A percentile compares a stretch with the other conserved stretches of the same genome.
These are phyloP conservation scores for Canavalia gladiata DNA, from an alignment of 306 rosid species.

Conservation along the genomic window DNA sequence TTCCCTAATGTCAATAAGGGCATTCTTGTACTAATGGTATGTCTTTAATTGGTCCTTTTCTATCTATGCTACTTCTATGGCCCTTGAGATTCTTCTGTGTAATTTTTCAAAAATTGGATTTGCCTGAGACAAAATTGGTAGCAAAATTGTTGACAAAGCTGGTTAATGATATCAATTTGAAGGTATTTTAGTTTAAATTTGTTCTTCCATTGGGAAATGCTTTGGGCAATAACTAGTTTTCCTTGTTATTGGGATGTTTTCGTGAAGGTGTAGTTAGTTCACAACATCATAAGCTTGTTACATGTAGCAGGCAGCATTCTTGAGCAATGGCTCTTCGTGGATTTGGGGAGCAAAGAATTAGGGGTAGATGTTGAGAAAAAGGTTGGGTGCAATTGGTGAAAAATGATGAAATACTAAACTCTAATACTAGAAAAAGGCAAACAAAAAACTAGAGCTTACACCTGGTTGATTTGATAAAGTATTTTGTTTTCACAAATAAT, in stretches of 20 bases:
- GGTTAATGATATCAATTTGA: constrained; percentile 24
- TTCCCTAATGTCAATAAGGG: constrained; percentile 84
- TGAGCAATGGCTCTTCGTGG: neutral
- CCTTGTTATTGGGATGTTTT: neutral
- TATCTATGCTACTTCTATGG: neutral
- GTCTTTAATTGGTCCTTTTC: constrained; percentile 32
- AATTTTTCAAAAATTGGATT: neutral
- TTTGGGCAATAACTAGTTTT: constrained; percentile 8
- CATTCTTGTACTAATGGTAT: constrained; percentile 83
- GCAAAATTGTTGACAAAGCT: constrained; percentile 5
- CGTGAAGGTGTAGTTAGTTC: neutral
- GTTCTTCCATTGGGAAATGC: neutral
- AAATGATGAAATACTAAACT: neutral
- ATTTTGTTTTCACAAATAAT: too few species aligned
- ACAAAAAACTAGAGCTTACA: neutral
- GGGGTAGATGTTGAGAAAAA: constrained; percentile 2
- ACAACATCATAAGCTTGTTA: constrained; percentile 2
- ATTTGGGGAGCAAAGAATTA: neutral
- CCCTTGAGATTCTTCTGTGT: neutral
- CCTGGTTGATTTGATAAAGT: too few species aligned
- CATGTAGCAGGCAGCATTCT: constrained; percentile 3
- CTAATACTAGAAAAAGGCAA: neutral
- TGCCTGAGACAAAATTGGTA: neutral
- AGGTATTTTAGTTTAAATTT: constrained; percentile 16
- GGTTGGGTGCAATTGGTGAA: neutral